A percentile compares a stretch with the other conserved stretches of the same genome.
These are phyloP conservation scores for Dothidotthia symphoricarpi DNA, from an alignment of 2,329 filamentous ascomycete genomes.

Conservation along the genomic window DNA sequence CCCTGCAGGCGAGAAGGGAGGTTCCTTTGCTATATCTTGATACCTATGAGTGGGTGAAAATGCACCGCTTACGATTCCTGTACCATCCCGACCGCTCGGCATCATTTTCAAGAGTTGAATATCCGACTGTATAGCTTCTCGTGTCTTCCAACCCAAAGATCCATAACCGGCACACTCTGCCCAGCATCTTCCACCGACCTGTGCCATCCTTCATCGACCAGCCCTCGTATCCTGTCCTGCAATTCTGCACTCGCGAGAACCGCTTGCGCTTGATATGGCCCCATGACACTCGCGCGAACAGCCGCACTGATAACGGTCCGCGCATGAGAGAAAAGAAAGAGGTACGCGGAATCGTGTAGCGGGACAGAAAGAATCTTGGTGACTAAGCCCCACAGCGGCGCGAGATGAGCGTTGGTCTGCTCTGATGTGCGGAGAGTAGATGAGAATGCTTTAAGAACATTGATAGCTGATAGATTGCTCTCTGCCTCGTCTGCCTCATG, in stretches of 20 bases:
- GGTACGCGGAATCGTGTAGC: constrained; percentile 64
- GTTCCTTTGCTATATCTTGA: too few relatives aligned
- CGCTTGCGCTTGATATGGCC: constrained; percentile 76
- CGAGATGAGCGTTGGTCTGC: constrained; percentile 58
- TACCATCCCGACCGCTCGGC: too few relatives aligned
- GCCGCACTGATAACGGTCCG: constrained; percentile 75
- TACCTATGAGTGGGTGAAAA: too few relatives aligned
- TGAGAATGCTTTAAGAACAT: constrained; percentile 32
- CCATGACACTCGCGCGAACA: constrained; percentile 73
- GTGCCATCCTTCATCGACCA: constrained; percentile 61
- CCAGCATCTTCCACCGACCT: constrained; percentile 64
- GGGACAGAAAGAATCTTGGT: constrained; percentile 61
- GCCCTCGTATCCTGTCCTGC: constrained; percentile 56
- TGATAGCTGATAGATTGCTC: constrained; percentile 12
- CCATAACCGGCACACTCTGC: constrained; percentile 73
- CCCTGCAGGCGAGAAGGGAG: too few relatives aligned
- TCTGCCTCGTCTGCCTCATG: neutral
- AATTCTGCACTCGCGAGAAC: constrained; percentile 63
- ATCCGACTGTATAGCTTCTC: constrained; percentile 82
- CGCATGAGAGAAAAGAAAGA: constrained; percentile 74
- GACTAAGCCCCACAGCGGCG: constrained; percentile 68
- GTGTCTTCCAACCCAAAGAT: constrained; percentile 79
- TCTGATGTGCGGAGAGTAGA: constrained; percentile 28
- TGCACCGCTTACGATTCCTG: neutral
- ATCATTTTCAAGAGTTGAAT: constrained; percentile 69